Conservation (phyloP, 495 filamentous ascomycete species). For the Xylaria flabelliformis region DNA sequence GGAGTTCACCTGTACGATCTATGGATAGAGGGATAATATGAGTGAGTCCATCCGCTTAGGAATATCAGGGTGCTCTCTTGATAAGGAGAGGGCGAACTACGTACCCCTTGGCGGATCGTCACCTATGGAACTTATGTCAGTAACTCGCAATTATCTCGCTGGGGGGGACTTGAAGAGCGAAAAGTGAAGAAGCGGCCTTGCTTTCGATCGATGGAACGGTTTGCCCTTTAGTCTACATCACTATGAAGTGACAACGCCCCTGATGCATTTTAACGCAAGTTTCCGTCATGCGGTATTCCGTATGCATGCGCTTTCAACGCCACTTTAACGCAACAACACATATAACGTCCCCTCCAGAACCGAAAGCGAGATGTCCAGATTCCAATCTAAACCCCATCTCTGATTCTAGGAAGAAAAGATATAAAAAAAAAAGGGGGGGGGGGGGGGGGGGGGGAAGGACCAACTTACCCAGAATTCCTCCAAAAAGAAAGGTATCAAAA, state of each 20-base stretch:
- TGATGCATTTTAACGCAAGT: background rate
- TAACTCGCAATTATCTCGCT: background rate
- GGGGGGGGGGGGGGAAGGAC: too few species aligned
- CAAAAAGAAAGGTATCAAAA: slow-evolving; percentile 94
- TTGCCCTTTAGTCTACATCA: background rate
- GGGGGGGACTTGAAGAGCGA: background rate
- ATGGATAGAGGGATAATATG: background rate
- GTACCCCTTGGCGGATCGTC: slow-evolving; percentile 95
- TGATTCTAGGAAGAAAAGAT: background rate
- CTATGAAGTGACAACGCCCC: background rate
- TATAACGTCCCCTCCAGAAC: background rate
- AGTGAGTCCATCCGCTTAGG: background rate
- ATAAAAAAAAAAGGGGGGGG: background rate
- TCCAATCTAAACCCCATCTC: background rate
- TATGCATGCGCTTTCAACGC: background rate
- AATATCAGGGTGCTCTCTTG: slow-evolving; percentile 19
- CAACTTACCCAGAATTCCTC: slow-evolving; percentile 86
- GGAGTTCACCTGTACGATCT: slow-evolving; percentile 93
- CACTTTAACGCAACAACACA: background rate
- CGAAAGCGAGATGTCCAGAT: background rate
- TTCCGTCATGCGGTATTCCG: background rate
- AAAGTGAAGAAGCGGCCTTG: background rate
- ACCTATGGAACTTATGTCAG: slow-evolving; percentile 57
- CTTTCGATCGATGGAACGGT: background rate
- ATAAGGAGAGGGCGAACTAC: slow-evolving; percentile 28